Evolutionary conservation across 345 rosid genomes (phyloP).

Genomic region (Populus davidiana): DNA sequence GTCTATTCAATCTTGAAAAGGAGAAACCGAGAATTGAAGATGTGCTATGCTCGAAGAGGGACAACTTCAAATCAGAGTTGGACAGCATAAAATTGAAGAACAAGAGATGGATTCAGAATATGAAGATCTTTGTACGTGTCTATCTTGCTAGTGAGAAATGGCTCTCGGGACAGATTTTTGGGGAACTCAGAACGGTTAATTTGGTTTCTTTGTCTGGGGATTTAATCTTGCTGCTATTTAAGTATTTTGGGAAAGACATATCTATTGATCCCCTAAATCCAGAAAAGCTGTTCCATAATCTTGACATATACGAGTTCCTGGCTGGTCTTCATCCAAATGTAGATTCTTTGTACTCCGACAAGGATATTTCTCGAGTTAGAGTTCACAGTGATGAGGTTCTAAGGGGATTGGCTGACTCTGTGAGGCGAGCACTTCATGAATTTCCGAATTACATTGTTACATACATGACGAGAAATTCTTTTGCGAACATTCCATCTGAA

Average conservation of each 20-base stretch:
- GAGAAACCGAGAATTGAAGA: constrained; percentile 85
- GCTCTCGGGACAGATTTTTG: constrained; percentile 61
- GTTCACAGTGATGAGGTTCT: constrained; percentile 54
- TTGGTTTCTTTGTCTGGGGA: constrained; percentile 62
- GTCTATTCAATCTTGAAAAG: constrained; percentile 61
- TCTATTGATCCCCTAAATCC: constrained; percentile 75
- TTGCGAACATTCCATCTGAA: too few species aligned
- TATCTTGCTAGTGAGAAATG: constrained; percentile 73
- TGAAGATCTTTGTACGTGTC: constrained; percentile 58
- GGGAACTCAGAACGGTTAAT: constrained; percentile 40
- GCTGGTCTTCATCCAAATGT: constrained; percentile 62
- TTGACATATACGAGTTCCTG: constrained; percentile 78
- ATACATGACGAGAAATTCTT: constrained; percentile 35
- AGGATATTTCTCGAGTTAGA: constrained; percentile 47
- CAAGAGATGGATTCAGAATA: constrained; percentile 77
- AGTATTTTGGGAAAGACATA: constrained; percentile 70
- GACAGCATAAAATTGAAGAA: constrained; percentile 59
- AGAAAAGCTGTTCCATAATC: constrained; percentile 63
- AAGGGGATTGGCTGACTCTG: constrained; percentile 59
- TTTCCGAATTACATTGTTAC: constrained; percentile 18
- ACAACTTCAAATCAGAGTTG: constrained; percentile 58
- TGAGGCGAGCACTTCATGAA: constrained; percentile 58
- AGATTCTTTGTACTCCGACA: constrained; percentile 46
- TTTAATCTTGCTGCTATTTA: constrained; percentile 71
- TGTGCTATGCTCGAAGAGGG: constrained; percentile 31